Conservation (phyloP, 441 rosid genomes). For the Iberis amara region DNA sequence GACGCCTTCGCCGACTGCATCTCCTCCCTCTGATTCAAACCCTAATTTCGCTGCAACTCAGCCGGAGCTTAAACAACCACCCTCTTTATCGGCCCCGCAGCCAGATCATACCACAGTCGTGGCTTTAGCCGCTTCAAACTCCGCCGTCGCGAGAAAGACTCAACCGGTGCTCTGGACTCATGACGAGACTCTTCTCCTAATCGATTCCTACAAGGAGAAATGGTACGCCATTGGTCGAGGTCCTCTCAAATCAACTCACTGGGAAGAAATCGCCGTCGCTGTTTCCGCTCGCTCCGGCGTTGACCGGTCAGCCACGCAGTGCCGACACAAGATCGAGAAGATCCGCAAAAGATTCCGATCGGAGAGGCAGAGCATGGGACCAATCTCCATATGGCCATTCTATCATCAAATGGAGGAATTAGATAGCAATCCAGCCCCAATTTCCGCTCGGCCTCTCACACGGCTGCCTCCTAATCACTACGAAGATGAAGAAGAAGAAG, state of each 20-base stretch:
- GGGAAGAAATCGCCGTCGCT: constrained; percentile 53
- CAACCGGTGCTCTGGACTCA: constrained; percentile 51
- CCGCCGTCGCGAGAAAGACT: constrained; percentile 32
- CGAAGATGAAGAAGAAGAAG: constrained; percentile 23
- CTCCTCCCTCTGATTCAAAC: constrained; percentile 31
- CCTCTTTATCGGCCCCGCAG: neutral
- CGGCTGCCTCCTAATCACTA: constrained; percentile 24
- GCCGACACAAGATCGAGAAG: constrained; percentile 67
- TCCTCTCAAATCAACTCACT: constrained; percentile 44
- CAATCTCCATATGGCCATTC: constrained; percentile 42
- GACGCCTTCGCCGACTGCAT: constrained; percentile 15
- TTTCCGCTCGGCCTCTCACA: constrained; percentile 46
- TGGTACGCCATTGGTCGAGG: constrained; percentile 46
- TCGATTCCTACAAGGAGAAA: constrained; percentile 48
- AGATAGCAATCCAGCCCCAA: constrained; percentile 44
- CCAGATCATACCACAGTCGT: constrained; percentile 10
- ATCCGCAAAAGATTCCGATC: constrained; percentile 51
- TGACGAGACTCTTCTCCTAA: constrained; percentile 46
- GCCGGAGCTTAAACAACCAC: constrained; percentile 12
- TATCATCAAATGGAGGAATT: constrained; percentile 49
- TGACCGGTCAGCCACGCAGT: constrained; percentile 44
- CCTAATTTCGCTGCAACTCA: constrained; percentile 25
- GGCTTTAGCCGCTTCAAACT: constrained; percentile 24
- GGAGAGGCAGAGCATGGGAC: constrained; percentile 36
- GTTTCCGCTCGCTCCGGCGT: constrained; percentile 47